These are phyloP conservation scores for Sparassis latifolia DNA, from an alignment of 1,284 basidiomycete species.

Conservation along the genomic window DNA sequence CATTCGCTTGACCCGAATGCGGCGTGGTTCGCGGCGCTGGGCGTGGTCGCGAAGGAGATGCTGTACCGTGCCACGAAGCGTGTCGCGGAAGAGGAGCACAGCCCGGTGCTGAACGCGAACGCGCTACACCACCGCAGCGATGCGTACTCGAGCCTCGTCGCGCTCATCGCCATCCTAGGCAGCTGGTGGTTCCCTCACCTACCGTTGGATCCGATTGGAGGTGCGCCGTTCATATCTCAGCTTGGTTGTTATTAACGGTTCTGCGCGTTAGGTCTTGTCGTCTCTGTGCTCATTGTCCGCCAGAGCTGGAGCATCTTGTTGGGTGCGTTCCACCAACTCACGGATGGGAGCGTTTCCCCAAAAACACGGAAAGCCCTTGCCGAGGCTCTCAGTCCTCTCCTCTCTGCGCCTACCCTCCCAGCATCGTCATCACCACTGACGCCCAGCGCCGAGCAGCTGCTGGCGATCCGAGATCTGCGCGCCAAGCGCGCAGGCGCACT, in stretches of 20 bases:
- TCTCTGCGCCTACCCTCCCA: constrained; percentile 26
- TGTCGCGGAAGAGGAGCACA: constrained; percentile 87
- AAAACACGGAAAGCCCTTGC: constrained; percentile 48
- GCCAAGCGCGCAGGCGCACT: constrained; percentile 75
- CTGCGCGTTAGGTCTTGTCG: constrained; percentile 58
- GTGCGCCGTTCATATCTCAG: constrained; percentile 31
- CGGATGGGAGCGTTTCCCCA: constrained; percentile 75
- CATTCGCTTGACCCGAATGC: constrained; percentile 87
- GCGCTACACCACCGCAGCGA: constrained; percentile 94
- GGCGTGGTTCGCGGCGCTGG: constrained; percentile 88
- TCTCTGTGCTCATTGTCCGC: constrained; percentile 83
- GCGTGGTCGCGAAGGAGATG: constrained; percentile 88
- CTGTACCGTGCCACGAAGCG: constrained; percentile 82
- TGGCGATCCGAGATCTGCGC: constrained; percentile 61
- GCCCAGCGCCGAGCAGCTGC: constrained; percentile 13
- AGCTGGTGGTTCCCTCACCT: constrained; percentile 80
- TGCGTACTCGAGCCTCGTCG: constrained; percentile 85
- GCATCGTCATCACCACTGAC: constrained; percentile 7
- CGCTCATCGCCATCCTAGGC: constrained; percentile 85
- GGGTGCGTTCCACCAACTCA: constrained; percentile 77
- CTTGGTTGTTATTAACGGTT: constrained; percentile 2
- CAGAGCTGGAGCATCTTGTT: constrained; percentile 75
- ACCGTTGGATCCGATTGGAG: constrained; percentile 92
- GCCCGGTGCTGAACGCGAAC: constrained; percentile 87
- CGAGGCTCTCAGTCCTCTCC: constrained; percentile 46